Evolutionary conservation across 2,329 filamentous ascomycete genomes (phyloP).

Genomic region (Camillea tinctor): DNA sequence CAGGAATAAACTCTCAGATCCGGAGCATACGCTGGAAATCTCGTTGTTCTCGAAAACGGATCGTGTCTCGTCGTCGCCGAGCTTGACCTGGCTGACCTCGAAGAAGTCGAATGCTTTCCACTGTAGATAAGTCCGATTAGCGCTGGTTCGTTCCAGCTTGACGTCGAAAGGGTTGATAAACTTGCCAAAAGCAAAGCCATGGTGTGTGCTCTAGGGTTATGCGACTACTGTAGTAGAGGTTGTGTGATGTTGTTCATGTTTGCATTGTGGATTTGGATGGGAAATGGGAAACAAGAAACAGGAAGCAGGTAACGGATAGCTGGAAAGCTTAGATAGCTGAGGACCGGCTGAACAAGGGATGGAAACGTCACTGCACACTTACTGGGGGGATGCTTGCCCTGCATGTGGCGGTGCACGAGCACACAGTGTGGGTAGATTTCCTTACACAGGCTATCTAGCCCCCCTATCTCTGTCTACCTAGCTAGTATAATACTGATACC

Average conservation of each 20-base stretch:
- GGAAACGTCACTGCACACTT: background rate
- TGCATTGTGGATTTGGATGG: slow-evolving; percentile 8
- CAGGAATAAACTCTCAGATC: slow-evolving; percentile 85
- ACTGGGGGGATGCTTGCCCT: background rate
- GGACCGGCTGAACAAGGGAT: background rate
- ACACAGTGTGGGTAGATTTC: background rate
- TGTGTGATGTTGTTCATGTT: slow-evolving; percentile 13
- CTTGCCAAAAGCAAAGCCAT: slow-evolving; percentile 37
- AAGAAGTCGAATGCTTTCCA: slow-evolving; percentile 99
- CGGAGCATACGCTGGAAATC: slow-evolving; percentile 79
- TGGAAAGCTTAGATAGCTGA: too few relatives aligned
- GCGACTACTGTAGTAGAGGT: slow-evolving; percentile 21
- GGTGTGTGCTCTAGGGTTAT: slow-evolving; percentile 16
- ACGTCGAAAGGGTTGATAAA: background rate
- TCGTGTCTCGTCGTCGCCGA: slow-evolving; percentile 75
- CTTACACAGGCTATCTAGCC: background rate
- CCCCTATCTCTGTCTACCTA: background rate
- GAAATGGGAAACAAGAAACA: slow-evolving; percentile 1
- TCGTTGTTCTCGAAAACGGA: slow-evolving; percentile 79
- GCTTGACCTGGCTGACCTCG: slow-evolving; percentile 81
- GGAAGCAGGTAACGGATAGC: too few relatives aligned
- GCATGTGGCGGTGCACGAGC: background rate
- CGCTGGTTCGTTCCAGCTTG: background rate
- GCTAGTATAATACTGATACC: too few relatives aligned
- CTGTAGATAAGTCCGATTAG: slow-evolving; percentile 44